Conservation (phyloP, 495 filamentous ascomycete species). For the Lophiostoma macrostomum region DNA sequence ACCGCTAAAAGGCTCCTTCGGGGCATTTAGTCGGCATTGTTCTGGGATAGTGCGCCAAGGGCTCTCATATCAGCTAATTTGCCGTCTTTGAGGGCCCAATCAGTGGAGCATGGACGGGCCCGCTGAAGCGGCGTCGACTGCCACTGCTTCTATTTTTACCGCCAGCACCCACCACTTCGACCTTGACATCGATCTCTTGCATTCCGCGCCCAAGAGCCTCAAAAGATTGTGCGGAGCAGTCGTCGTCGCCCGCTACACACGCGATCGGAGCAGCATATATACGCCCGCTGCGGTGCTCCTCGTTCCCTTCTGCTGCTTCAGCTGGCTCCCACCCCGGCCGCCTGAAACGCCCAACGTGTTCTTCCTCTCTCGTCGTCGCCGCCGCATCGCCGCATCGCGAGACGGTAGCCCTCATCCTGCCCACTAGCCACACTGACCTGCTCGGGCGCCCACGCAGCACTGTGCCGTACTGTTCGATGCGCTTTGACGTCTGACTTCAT, state of each 20-base stretch:
- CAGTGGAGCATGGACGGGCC: background rate
- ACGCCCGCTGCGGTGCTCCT: background rate
- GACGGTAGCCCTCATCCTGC: background rate
- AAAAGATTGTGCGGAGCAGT: conserved; percentile 3
- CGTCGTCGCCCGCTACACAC: no score
- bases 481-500: conserved; percentile 10
- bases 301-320: conserved; percentile 5
- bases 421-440: no score
- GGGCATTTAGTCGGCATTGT: no score
- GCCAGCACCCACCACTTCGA: background rate
- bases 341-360: conserved; percentile 24
- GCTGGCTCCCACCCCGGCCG: no score
- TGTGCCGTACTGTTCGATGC: conserved; percentile 5
- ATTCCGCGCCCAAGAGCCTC: conserved; percentile 13
- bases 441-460: no score
- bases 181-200: background rate
- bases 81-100: background rate
- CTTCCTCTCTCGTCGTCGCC: conserved; percentile 13
- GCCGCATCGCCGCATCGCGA: conserved; percentile 3
- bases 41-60: no score
- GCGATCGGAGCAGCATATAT: no score
- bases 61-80: background rate
- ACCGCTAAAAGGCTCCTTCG: no score
- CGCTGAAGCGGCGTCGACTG: background rate
- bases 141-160: conserved; percentile 9